Conservation (phyloP, 495 filamentous ascomycete genomes). For the Penicillium taxi region DNA sequence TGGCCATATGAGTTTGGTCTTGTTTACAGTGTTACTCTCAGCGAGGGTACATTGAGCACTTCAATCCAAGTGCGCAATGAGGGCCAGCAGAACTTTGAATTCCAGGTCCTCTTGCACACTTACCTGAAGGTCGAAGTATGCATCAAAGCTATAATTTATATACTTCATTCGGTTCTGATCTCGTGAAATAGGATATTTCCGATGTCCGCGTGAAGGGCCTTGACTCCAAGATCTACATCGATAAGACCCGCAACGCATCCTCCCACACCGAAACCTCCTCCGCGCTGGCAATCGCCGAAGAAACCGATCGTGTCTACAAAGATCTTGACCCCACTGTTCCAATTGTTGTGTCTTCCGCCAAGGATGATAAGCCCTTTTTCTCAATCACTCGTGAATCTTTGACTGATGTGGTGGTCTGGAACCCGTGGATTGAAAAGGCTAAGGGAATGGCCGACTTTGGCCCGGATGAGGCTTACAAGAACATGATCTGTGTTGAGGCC, state of each 20-base stretch:
- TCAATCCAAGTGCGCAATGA: constrained; percentile 77
- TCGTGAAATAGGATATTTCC: constrained; percentile 60
- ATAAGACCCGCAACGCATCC: constrained; percentile 64
- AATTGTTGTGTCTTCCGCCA: constrained; percentile 44
- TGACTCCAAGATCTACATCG: constrained; percentile 61
- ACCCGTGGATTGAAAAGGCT: constrained; percentile 85
- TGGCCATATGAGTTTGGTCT: constrained; percentile 84
- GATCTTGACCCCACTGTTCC: constrained; percentile 52
- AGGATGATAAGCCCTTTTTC: constrained; percentile 56
- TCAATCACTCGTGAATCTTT: constrained; percentile 72
- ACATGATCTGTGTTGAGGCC: constrained; percentile 91
- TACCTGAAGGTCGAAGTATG: constrained; percentile 75
- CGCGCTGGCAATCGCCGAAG: constrained; percentile 53
- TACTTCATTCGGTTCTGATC: constrained; percentile 3
- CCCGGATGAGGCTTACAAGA: constrained; percentile 78
- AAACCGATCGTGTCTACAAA: constrained; percentile 77
- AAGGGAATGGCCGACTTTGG: constrained; percentile 77
- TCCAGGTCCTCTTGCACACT: constrained; percentile 85
- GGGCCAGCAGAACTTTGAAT: constrained; percentile 72
- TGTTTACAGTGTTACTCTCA: constrained; percentile 86
- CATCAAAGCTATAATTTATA: constrained; percentile 5
- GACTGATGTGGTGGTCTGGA: constrained; percentile 89
- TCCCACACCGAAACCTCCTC: constrained; percentile 49
- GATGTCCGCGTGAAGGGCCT: constrained; percentile 63
- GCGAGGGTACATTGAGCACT: constrained; percentile 65